Base-by-base conservation (phyloP, 148 eudicot genomes). In the Rheum nobile region DNA sequence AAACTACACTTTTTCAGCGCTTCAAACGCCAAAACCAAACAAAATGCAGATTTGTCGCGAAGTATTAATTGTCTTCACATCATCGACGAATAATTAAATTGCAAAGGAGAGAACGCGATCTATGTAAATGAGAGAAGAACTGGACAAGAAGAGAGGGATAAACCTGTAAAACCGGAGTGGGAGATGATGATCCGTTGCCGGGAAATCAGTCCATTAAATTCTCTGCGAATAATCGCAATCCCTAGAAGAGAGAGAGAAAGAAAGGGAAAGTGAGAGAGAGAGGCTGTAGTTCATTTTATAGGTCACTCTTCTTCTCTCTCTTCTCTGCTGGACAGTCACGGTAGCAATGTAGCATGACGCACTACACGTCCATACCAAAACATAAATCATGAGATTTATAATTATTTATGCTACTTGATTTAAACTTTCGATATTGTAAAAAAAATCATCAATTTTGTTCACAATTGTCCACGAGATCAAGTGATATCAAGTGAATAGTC, bases 241-340 rank as follows among this genome's bases (percentile, higher is more conserved):
- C 72, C 12, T 69, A 74, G 80, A 75, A 72, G 72, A 47, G 73
- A 77, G 71, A 75, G 75, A 73, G 54, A 78, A 72, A 73, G 54
- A 78, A 75, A 47, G 67, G 80, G 47, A 78, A 79, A 75, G 82
- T 72, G 81, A 17, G 37, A 68, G 76, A 61, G 74, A 65, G 78
- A 81, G 32, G 71, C 50, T 21, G 69, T 35, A 9, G 12, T 37
- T 19, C 14, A 31, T 8, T 8, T 41, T 41, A 41, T 41, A 41
- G 8, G 72, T 19, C 11, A 41, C 14, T 6, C 47, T 68, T 68
- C 19, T 17, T n/a, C 43, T 35, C 42, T 68, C 43, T 67, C 71
- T 41, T 13, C 39, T 4, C 70, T 19, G 13, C n/a, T n/a, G n/a
- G n/a, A n/a, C n/a, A n/a, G n/a, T n/a, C n/a, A n/a, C n/a, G n/a